phyloP scores from a whole-genome alignment of 805 yeast genomes.

The Blastobotrys mokoenaii region DNA sequence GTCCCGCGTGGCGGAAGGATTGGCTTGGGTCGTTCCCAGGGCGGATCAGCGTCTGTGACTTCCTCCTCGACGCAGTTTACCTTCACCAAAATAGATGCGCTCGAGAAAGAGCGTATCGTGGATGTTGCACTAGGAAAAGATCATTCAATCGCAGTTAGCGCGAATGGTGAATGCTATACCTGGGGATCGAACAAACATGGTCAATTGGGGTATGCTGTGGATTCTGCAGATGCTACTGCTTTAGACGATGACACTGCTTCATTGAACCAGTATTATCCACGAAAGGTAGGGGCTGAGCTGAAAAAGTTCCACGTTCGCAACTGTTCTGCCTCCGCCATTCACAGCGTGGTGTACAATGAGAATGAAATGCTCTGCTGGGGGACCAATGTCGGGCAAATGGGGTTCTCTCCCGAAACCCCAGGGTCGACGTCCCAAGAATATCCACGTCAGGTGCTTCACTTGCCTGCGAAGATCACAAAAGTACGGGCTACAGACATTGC shows the following conservation, averaged over 20 bases:
- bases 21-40: slow-evolving; percentile 35
- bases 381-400: slow-evolving; percentile 74
- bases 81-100: slow-evolving; percentile 36
- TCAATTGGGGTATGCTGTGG: slow-evolving; percentile 51
- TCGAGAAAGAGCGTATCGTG: slow-evolving; percentile 28
- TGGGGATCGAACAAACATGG: slow-evolving; percentile 72
- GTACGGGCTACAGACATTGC: slow-evolving; percentile 60
- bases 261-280: slow-evolving; percentile 29
- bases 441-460: slow-evolving; percentile 37
- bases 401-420: slow-evolving; percentile 29
- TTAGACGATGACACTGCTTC: too few relatives aligned
- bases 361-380: slow-evolving; percentile 63
- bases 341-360: slow-evolving; percentile 52
- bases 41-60: slow-evolving; percentile 19
- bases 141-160: slow-evolving; percentile 55
- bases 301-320: slow-evolving; percentile 35
- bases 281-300: slow-evolving; percentile 22
- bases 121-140: slow-evolving; percentile 50
- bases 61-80: slow-evolving; percentile 30
- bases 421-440: slow-evolving; percentile 17
- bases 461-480: slow-evolving; percentile 41
- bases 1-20: slow-evolving; percentile 62
- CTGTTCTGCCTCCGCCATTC: slow-evolving; percentile 57
- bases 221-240: slow-evolving; percentile 4
- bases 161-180: slow-evolving; percentile 46